Percentiles rank a stretch among this genome's conserved stretches.
phyloP scores from a whole-genome alignment of 495 filamentous ascomycete species.

The Apodospora peruviana region DNA sequence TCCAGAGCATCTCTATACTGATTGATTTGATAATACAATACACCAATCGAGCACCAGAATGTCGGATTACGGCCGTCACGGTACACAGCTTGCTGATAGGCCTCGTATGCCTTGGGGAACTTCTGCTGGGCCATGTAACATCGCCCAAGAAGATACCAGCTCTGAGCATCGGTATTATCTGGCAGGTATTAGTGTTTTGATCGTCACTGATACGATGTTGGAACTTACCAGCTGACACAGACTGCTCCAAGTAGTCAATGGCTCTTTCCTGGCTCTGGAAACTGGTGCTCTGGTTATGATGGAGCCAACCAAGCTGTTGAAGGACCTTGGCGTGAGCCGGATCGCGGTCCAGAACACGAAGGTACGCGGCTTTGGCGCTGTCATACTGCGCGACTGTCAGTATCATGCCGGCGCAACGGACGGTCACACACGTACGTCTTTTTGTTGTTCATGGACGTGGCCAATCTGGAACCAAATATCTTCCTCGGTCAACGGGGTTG shows the following conservation, averaged over 20 bases:
- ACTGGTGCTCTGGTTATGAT: conserved; percentile 88
- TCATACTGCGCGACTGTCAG: conserved; percentile 64
- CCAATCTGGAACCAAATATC: conserved; percentile 99
- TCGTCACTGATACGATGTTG: background rate
- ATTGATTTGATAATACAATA: conserved; percentile 99
- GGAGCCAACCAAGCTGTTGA: conserved; percentile 96
- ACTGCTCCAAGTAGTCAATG: conserved; percentile 97
- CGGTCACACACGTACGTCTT: conserved; percentile 66
- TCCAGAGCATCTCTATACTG: conserved; percentile 98
- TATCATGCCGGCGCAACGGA: conserved; percentile 14
- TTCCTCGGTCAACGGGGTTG: conserved; percentile 88
- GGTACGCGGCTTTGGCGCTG: conserved; percentile 83
- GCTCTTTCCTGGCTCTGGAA: conserved; percentile 90
- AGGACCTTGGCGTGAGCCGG: conserved; percentile 97
- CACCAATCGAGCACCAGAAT: conserved; percentile 99
- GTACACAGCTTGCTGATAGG: conserved; percentile 98
- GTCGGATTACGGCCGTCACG: conserved; percentile 97
- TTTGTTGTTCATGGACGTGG: conserved; percentile 97
- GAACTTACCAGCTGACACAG: conserved; percentile 79
- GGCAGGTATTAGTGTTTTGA: conserved; percentile 32
- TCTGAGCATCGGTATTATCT: conserved; percentile 94
- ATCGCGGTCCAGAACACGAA: conserved; percentile 88
- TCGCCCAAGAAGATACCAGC: conserved; percentile 95
- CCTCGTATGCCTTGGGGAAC: conserved; percentile 98
- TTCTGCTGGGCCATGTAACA: conserved; percentile 99